Base-by-base conservation (phyloP, 768 basidiomycete species). In the Cystofilobasidium capitatum region DNA sequence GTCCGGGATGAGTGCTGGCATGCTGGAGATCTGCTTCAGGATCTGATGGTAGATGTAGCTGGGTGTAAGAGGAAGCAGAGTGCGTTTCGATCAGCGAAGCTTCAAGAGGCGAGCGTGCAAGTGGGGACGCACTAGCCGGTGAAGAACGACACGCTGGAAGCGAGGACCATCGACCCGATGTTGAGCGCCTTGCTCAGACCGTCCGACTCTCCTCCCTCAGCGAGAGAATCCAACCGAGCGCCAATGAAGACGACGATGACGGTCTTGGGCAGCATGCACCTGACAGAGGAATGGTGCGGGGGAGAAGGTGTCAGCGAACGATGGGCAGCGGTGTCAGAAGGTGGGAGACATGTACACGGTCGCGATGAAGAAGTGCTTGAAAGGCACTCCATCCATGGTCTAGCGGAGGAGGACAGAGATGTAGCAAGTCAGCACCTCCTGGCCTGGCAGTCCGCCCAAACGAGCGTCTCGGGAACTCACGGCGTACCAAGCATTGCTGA, bases 221-320 rank as follows among this genome's bases (percentile, higher is more conserved):
- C 68, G 1, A 69, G 63, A 3, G 44, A 17, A 45, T 69, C 68
- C 13, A 69, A 47, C 22, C 68, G 35, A 5, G 68, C 63, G 7
- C 68, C 68, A 13, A 69, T 49, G 40, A 64, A 69, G 39, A 69
- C 45, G 17, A 61, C 58, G 13, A 69, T 63, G 37, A 58, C 33
- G 24, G 61, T 63, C 49, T 54, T 57, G 9, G 68, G 68, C 20
- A 69, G 68, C 68, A 65, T 65, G 29, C 55, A 45, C 24, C 47
- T 63, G 39, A 9, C 2, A 51, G 45, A 63, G 47, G 31, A 33
- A 42, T 1, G 0, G 29, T 14, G 47, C 31, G 3, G 35, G n/a
- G 8, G 37, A 36, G 16, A 51, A 1, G 20, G 17, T 42, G 47
- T 64, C 31, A 64, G 62, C 17, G 8, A 3, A 16, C n/a, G 3